These are phyloP conservation scores for Wickerhamiella bombiphila DNA, from an alignment of 805 yeast genomes.

Conservation along the genomic window DNA sequence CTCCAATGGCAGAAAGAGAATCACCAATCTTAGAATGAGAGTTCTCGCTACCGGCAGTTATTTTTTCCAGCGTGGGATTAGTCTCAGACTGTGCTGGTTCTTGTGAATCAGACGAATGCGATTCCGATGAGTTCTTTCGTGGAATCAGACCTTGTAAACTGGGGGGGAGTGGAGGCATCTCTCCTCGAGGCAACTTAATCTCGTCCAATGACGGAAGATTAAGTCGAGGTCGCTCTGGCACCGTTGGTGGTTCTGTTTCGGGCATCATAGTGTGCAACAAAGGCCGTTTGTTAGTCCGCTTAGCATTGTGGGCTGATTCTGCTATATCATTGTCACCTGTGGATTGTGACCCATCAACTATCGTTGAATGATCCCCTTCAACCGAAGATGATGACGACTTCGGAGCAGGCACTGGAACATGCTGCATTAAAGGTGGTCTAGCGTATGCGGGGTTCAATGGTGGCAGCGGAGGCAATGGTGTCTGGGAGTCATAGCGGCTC, in stretches of 20 bases:
- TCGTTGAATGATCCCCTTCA: too few species aligned
- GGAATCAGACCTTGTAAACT: slow-evolving; percentile 6
- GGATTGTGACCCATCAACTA: too few species aligned
- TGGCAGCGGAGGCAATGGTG: slow-evolving; percentile 1
- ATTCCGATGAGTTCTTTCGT: too few species aligned
- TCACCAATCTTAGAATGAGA: too few species aligned
- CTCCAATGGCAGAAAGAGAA: not conserved
- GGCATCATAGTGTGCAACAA: not conserved
- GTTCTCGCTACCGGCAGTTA: too few species aligned
- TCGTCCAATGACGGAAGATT: slow-evolving; percentile 9
- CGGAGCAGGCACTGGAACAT: slow-evolving; percentile 1
- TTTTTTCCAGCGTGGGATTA: not conserved
- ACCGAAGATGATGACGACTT: not conserved
- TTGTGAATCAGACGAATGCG: not conserved
- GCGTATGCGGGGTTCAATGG: slow-evolving; percentile 4
- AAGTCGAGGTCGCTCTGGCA: slow-evolving; percentile 2
- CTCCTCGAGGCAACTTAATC: slow-evolving; percentile 8
- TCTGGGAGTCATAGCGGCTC: not conserved
- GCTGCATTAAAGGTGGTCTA: not conserved
- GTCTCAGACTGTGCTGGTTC: not conserved
- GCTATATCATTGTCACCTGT: too few species aligned
- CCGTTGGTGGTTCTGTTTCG: not conserved
- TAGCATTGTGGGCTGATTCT: too few species aligned
- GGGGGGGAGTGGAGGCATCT: slow-evolving; percentile 13
- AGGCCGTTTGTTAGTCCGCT: slow-evolving; percentile 8